Base-by-base conservation (phyloP, 371 early-diverging fungal genomes). In the Apophysomyces elegans region DNA sequence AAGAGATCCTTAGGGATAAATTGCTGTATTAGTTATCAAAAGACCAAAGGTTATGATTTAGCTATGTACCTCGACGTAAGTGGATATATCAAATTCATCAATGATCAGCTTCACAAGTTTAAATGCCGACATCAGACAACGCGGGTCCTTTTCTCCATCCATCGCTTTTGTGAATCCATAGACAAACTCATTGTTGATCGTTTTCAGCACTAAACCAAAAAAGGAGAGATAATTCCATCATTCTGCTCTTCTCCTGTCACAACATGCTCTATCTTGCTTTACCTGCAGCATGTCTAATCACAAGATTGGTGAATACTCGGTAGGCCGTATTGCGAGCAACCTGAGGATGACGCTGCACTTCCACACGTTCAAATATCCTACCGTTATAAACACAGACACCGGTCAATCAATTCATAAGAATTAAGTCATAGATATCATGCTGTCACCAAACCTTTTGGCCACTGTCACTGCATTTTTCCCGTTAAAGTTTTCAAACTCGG, bases 71-170 rank as follows among this genome's bases (percentile, higher is more conserved):
- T 96, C 93, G 6, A 90, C 88, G 71, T 91, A 85, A 37, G 85
- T 76, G 7, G 86, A 76, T 54, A 95, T 90, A 73, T 96, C 93
- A 59, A 94, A 90, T 45, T 87, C 78, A 9, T 77, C 66, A 9
- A 88, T 85, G 21, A 97, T 87, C 43, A 61, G 68, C 44, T 84
- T 83, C 62, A 92, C 82, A 5, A 91, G 80, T 41, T 88, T 80
- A 74, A 99, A 99, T 0, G 91, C 93, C 41, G 92, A 68, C 75
- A 96, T 80, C 61, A 99, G 78, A 73, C 96, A 95, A 54, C 98
- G 84, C 8, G 99, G 99, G 73, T 99, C 99, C 80, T 98, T 99
- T 73, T 99, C 99, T 32, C 97, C 97, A 71, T 98, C 99, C 84
- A 99, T 86, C 26, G 87, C 80, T 69, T 91, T 87, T 7, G 95